Percentiles rank a stretch among this genome's conserved stretches.
These are phyloP conservation scores for Schizopora paradoxa DNA, from an alignment of 1,284 basidiomycete genomes.

Conservation along the genomic window DNA sequence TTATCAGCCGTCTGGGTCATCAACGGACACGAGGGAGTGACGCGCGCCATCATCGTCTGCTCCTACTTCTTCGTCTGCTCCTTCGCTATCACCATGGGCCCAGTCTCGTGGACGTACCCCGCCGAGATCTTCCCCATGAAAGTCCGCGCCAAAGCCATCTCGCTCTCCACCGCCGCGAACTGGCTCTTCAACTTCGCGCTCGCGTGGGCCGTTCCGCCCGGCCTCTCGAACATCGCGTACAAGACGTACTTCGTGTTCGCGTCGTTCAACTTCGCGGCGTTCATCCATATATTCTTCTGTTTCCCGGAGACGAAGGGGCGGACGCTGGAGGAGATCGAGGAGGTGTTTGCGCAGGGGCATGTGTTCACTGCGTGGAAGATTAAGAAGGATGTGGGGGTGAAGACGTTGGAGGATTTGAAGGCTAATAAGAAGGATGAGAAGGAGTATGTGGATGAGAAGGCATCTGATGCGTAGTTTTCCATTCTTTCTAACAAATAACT, in stretches of 20 bases:
- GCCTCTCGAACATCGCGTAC: conserved; percentile 38
- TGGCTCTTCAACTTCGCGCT: conserved; percentile 74
- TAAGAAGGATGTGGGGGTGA: conserved; percentile 55
- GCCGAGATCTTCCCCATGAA: conserved; percentile 66
- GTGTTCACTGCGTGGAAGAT: conserved; percentile 69
- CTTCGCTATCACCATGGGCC: conserved; percentile 74
- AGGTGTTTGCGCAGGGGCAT: conserved; percentile 65
- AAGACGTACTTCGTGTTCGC: conserved; percentile 67
- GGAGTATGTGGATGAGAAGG: conserved; percentile 14
- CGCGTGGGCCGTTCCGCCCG: conserved; percentile 59
- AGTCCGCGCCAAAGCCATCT: conserved; percentile 69
- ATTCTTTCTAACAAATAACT: no score
- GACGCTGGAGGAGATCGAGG: conserved; percentile 72
- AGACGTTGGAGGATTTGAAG: conserved; percentile 45
- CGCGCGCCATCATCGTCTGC: conserved; percentile 68
- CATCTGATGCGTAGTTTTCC: conserved; percentile 4
- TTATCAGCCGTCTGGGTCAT: conserved; percentile 55
- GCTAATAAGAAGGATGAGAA: background rate
- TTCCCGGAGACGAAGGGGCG: conserved; percentile 71
- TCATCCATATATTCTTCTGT: conserved; percentile 66
- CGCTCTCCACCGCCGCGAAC: conserved; percentile 55
- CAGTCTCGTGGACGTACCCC: conserved; percentile 66
- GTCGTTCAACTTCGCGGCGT: conserved; percentile 68
- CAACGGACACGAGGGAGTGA: conserved; percentile 44
- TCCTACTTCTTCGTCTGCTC: conserved; percentile 72